Conservation (phyloP, 371 early-diverging fungal genomes). For the Lichtheimia ramosa region DNA sequence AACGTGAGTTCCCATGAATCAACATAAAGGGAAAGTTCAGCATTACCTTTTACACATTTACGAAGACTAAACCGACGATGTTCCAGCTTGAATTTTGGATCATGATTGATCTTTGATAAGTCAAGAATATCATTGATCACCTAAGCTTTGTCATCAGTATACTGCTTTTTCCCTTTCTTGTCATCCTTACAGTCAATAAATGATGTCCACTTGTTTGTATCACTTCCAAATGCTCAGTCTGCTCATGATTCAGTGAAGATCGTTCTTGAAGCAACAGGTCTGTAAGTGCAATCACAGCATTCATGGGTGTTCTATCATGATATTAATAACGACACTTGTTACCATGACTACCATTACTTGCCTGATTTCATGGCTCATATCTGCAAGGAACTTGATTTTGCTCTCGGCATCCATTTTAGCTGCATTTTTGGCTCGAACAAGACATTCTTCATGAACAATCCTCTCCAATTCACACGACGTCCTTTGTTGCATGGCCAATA, state of each 20-base stretch:
- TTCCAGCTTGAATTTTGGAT: slow-evolving; percentile 60
- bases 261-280: slow-evolving; percentile 57
- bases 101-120: slow-evolving; percentile 61
- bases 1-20: neutral
- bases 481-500: slow-evolving; percentile 36
- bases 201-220: slow-evolving; percentile 65
- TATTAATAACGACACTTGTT: neutral
- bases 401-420: slow-evolving; percentile 59
- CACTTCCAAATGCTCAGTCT: slow-evolving; percentile 56
- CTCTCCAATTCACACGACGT: slow-evolving; percentile 50
- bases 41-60: slow-evolving; percentile 61
- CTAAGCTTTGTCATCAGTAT: slow-evolving; percentile 16
- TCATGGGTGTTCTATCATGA: slow-evolving; percentile 54
- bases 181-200: slow-evolving; percentile 48
- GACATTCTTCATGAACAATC: slow-evolving; percentile 37
- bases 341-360: slow-evolving; percentile 1
- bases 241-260: slow-evolving; percentile 48
- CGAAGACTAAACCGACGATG: slow-evolving; percentile 54
- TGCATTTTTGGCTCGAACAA: slow-evolving; percentile 48
- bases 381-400: slow-evolving; percentile 62
- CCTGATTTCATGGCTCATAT: slow-evolving; percentile 58
- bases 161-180: neutral
- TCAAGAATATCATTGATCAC: slow-evolving; percentile 64
- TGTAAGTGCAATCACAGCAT: slow-evolving; percentile 62
- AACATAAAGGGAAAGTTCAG: neutral